Conservation (phyloP, 2,329 filamentous ascomycete species). For the Claviceps sp. region DNA sequence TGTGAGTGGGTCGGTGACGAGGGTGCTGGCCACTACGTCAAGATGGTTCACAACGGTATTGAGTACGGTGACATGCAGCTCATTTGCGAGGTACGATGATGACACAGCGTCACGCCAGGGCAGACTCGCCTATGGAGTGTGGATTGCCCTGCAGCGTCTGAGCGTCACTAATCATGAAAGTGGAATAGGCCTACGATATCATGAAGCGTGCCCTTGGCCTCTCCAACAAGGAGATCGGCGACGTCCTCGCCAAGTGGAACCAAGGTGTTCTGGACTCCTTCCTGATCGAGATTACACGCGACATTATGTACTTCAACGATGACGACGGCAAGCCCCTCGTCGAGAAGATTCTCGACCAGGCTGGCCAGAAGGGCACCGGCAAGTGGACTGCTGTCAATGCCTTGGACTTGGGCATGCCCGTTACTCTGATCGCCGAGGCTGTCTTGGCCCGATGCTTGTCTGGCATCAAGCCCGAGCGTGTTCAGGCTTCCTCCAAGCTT, state of each 20-base stretch:
- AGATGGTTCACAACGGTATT: conserved; percentile 99
- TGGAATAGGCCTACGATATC: conserved; percentile 83
- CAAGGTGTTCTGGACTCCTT: conserved; percentile 97
- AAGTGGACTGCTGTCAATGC: conserved; percentile 99
- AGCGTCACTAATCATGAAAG: neutral
- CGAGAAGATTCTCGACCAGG: conserved; percentile 98
- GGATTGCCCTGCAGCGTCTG: neutral
- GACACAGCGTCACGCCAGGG: neutral
- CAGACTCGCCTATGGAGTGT: neutral
- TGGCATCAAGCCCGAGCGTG: conserved; percentile 86
- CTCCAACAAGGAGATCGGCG: conserved; percentile 85
- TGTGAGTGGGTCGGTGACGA: conserved; percentile 99
- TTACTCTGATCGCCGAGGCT: conserved; percentile 93
- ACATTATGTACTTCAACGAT: conserved; percentile 97
- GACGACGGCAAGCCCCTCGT: conserved; percentile 82
- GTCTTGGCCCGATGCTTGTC: conserved; percentile 92
- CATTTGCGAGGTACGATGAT: conserved; percentile 74
- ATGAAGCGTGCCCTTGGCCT: conserved; percentile 96
- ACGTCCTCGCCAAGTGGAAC: conserved; percentile 94
- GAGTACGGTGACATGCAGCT: conserved; percentile 99
- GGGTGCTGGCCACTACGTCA: conserved; percentile 99
- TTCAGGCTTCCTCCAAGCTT: conserved; percentile 66
- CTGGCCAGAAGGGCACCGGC: conserved; percentile 97
- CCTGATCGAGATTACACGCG: conserved; percentile 97
- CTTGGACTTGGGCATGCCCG: conserved; percentile 94